Base-by-base conservation (phyloP, 2,329 filamentous ascomycete species). In the Penicillium palitans region DNA sequence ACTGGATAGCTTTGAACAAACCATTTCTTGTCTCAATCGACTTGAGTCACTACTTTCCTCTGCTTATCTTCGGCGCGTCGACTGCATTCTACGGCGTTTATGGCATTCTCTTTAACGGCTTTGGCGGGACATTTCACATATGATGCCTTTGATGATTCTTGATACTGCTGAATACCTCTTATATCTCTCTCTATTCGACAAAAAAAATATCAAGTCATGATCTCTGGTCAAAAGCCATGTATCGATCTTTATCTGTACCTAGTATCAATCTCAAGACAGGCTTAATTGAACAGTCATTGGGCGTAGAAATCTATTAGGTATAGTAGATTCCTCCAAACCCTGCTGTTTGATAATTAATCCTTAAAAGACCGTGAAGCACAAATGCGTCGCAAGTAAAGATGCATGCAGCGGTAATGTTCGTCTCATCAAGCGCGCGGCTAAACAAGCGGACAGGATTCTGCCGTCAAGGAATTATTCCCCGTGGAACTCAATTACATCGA, bases 381-480 rank as follows among this genome's bases (percentile, higher is more conserved):
- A 42, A 42, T 52, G 19, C 27, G 19, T 52, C 27, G 29, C 15
- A 52, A 19, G 15, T 27, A 33, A 51, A 51, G 31, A 46, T 24
- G 33, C 15, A 27, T 44, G 29, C n/a, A 44, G 41, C 33, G 44
- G 50, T 8, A 45, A 52, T 52, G 48, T 45, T 51, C 6, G 37
- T 48, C 17, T 17, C 49, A 35, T 2, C 59, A 68, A 65, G 61
- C 66, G 66, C 65, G 66, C 66, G 66, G 57, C 63, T 67, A 68
- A 57, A 55, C 3, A 45, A 58, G 66, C 63, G 63, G 65, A 61
- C 44, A 55, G 24, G 41, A 66, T 67, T 68, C 61, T 68, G 63
- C 65, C 65, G 51, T 63, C 64, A 67, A 53, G 63, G 64, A 66
- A 66, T 61, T 61, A 65, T 62, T 61, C 61, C 60, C 61, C 61